These are phyloP conservation scores for Kuraishia hungarica DNA, from an alignment of 805 yeast species.

Conservation along the genomic window DNA sequence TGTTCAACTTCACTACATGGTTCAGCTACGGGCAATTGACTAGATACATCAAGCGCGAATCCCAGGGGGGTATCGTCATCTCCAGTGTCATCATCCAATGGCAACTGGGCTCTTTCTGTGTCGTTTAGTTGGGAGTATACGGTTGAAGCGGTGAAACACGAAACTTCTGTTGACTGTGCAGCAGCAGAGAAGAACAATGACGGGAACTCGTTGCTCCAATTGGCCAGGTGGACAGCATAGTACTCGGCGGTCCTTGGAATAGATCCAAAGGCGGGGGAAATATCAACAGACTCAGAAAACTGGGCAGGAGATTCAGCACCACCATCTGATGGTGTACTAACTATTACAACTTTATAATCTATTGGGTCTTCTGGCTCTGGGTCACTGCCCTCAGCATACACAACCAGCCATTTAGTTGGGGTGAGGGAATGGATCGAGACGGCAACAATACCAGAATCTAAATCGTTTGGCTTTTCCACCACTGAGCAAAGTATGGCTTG, in stretches of 20 bases:
- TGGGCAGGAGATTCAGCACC: background rate
- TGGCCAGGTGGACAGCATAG: slow-evolving; percentile 30
- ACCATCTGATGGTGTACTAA: background rate
- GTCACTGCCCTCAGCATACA: background rate
- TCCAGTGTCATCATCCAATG: slow-evolving; percentile 55
- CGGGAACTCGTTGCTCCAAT: slow-evolving; percentile 29
- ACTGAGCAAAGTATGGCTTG: too few species aligned
- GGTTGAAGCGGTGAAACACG: slow-evolving; percentile 29
- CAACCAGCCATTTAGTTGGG: background rate
- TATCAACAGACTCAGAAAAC: slow-evolving; percentile 6
- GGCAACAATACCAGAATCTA: background rate
- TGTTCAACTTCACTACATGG: slow-evolving; percentile 55
- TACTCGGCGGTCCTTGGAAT: slow-evolving; percentile 36
- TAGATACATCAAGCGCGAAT: slow-evolving; percentile 48
- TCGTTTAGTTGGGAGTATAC: slow-evolving; percentile 53
- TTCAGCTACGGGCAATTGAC: slow-evolving; percentile 31
- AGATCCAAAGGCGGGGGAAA: slow-evolving; percentile 45
- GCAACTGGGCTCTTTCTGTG: slow-evolving; percentile 63
- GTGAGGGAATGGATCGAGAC: background rate
- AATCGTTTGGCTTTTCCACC: background rate
- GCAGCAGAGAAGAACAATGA: slow-evolving; percentile 41
- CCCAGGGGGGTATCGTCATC: slow-evolving; percentile 72
- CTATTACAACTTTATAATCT: background rate
- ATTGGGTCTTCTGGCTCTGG: background rate
- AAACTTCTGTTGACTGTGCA: slow-evolving; percentile 57